phyloP scores from a whole-genome alignment of 2,329 filamentous ascomycete genomes.

The Colletotrichum sp. region DNA sequence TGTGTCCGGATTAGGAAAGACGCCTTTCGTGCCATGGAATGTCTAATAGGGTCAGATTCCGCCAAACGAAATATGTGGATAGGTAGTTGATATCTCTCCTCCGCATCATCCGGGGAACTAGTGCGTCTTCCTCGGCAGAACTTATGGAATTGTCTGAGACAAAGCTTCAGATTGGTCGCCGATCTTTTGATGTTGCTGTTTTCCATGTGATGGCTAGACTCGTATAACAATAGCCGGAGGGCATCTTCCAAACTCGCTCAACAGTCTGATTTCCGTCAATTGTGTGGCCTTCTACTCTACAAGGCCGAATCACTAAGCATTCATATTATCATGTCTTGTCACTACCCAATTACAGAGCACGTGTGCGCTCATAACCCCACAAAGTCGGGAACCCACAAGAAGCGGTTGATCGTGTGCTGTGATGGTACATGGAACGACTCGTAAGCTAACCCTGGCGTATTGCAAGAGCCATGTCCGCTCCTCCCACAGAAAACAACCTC shows the following conservation, averaged over 20 bases:
- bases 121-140: neutral
- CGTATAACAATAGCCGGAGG: neutral
- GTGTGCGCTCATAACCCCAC: neutral
- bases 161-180: neutral
- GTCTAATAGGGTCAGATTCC: neutral
- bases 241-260: neutral
- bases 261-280: neutral
- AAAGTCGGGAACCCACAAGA: constrained; percentile 5
- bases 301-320: neutral
- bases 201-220: neutral
- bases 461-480: accelerated
- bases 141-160: neutral
- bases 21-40: neutral
- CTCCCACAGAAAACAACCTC: accelerated
- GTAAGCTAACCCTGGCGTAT: neutral
- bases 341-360: neutral
- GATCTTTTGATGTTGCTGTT: neutral
- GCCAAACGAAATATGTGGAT: neutral
- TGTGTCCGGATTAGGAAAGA: neutral
- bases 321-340: neutral
- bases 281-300: neutral
- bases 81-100: neutral
- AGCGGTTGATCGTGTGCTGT: constrained; percentile 37
- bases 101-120: neutral
- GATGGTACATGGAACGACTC: constrained; percentile 41